Evolutionary conservation across 1,284 basidiomycete genomes (phyloP).

Genomic region (Rhodotorula sp.): DNA sequence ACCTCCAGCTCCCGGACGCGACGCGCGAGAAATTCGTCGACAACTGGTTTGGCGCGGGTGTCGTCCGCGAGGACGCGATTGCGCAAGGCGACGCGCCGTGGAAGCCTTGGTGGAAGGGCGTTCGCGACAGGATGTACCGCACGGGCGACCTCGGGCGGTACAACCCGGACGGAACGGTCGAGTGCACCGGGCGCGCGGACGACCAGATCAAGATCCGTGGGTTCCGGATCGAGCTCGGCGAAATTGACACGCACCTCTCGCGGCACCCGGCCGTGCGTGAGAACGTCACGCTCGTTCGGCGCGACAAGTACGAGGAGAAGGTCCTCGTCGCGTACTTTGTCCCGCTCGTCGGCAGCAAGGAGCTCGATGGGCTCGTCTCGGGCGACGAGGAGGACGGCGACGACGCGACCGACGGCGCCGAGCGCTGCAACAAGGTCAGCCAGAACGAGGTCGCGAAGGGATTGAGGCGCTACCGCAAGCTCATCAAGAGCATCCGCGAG

Average conservation of each 20-base stretch:
- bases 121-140: constrained; percentile 96
- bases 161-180: constrained; percentile 87
- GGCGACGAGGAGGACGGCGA: constrained; percentile 46
- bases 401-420: constrained; percentile 59
- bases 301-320: constrained; percentile 99
- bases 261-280: constrained; percentile 91
- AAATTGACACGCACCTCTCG: constrained; percentile 95
- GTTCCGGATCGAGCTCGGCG: constrained; percentile 97
- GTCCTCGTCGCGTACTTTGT: constrained; percentile 98
- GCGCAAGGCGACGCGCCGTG: constrained; percentile 64
- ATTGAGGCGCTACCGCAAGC: constrained; percentile 75
- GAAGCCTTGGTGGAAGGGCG: constrained; percentile 88
- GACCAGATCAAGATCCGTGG: constrained; percentile 99
- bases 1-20: constrained; percentile 75
- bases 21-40: constrained; percentile 86
- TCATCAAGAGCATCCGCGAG: constrained; percentile 93
- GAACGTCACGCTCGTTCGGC: constrained; percentile 93
- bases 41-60: constrained; percentile 79
- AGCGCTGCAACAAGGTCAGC: constrained; percentile 52
- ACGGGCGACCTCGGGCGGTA: constrained; percentile 97
- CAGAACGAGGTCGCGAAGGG: constrained; percentile 65
- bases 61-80: constrained; percentile 69
- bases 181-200: constrained; percentile 96
- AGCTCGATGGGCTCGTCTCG: constrained; percentile 72
- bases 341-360: constrained; percentile 70